Evolutionary conservation across 2,329 filamentous ascomycete genomes (phyloP).

Genomic region (Didymella exigua): DNA sequence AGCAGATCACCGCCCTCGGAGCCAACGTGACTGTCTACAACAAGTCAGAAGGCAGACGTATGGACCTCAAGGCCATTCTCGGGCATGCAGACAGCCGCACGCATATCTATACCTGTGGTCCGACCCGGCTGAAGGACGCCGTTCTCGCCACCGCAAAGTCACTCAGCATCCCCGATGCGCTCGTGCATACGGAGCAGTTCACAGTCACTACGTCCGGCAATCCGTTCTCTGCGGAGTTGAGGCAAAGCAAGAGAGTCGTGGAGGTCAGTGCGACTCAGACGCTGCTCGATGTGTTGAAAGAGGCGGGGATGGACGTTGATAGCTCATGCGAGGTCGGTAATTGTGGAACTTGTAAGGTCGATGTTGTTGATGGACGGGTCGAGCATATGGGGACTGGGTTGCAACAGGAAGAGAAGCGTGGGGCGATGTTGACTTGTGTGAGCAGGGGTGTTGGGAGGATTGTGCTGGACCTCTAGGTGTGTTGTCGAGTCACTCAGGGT

Average conservation of each 20-base stretch:
- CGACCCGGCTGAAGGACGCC: slow-evolving; percentile 62
- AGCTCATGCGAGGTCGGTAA: slow-evolving; percentile 53
- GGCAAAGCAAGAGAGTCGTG: slow-evolving; percentile 52
- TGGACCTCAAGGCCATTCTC: slow-evolving; percentile 59
- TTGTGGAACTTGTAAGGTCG: slow-evolving; percentile 52
- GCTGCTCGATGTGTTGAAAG: slow-evolving; percentile 50
- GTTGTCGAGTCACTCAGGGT: too few species aligned
- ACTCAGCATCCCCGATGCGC: slow-evolving; percentile 54
- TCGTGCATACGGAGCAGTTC: slow-evolving; percentile 68
- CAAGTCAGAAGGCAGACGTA: slow-evolving; percentile 56
- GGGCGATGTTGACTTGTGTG: slow-evolving; percentile 49
- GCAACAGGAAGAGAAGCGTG: slow-evolving; percentile 43
- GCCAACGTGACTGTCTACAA: slow-evolving; percentile 60
- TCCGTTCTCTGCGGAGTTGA: slow-evolving; percentile 63
- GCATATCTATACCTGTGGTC: slow-evolving; percentile 67
- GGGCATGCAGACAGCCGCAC: slow-evolving; percentile 58
- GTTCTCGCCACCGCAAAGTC: slow-evolving; percentile 51
- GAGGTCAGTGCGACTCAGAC: slow-evolving; percentile 52
- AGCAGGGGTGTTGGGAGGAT: slow-evolving; percentile 43
- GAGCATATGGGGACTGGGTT: slow-evolving; percentile 50
- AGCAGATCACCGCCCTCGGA: slow-evolving; percentile 53
- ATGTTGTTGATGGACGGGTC: slow-evolving; percentile 46
- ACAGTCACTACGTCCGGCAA: slow-evolving; percentile 60
- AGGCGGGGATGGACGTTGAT: slow-evolving; percentile 53
- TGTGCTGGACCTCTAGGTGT: slow-evolving; percentile 31